Base-by-base conservation (phyloP, 1,139 yeast genomes). In the Nadsonia starkeyi-henricii region DNA sequence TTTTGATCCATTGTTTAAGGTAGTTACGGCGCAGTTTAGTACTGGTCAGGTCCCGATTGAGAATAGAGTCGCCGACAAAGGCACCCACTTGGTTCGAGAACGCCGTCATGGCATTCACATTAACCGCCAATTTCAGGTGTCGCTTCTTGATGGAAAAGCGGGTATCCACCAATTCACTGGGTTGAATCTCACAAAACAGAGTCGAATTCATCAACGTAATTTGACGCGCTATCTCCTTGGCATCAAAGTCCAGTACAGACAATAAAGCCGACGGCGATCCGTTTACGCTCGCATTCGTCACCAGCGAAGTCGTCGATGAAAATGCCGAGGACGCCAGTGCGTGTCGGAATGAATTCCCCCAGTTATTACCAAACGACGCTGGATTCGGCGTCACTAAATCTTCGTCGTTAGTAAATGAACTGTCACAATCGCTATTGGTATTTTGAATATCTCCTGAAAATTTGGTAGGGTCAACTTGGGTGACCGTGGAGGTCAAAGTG, bases 141-240 rank as follows among this genome's bases (percentile, higher is more conserved):
- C 85, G 74, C 54, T 81, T 77, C 58, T 81, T 78, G 26, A 79
- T 70, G 2, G 85, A 70, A 60, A 78, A 85, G 59, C 85, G 84
- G 55, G 79, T 83, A 59, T 84, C 81, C 51, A 85, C 66, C 48
- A 88, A 68, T 62, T 89, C 97, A 41, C 75, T 79, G 1, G 89
- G 79, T 55, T 74, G 74, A 51, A 88, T 77, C 2, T 75, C 64
- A 54, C 85, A 70, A 62, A 83, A 85, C 45, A 88, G 73, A 45
- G 72, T 74, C 7, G 85, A 79, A 64, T 89, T 96, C 57, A 89
- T 76, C 41, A 85, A 66, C 0, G 96, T 85, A 52, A 89, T 69
- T 61, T 88, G 96, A 58, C 81, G 81, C 2, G 96, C 96, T 45
- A 85, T 68, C 58, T 86, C 96, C 53, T 80, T 68, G 0, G 94